Evolutionary conservation across 2,329 filamentous ascomycete genomes (phyloP).

Genomic region (Juglanconis sp.): DNA sequence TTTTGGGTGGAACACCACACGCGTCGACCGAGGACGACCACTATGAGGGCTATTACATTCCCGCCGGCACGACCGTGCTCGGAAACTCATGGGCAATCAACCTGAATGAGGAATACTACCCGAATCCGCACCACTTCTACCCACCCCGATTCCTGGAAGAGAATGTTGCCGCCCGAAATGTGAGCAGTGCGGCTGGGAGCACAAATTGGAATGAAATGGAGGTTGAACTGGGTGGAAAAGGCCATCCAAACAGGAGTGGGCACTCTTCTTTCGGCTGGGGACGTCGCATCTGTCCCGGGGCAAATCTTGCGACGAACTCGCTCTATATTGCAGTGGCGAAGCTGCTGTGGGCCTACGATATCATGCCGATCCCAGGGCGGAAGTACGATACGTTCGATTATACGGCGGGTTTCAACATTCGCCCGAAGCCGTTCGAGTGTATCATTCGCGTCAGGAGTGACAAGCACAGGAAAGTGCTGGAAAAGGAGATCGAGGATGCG

Average conservation of each 20-base stretch:
- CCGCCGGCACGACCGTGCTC: constrained; percentile 42
- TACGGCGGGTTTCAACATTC: constrained; percentile 23
- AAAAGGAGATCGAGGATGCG: constrained; percentile 16
- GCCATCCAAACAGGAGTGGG: constrained; percentile 24
- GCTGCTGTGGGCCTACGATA: constrained; percentile 44
- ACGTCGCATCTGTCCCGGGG: constrained; percentile 32
- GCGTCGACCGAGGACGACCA: constrained; percentile 45
- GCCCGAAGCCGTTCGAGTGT: constrained; percentile 22
- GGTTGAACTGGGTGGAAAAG: constrained; percentile 6
- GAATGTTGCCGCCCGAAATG: constrained; percentile 12
- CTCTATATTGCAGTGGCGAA: constrained; percentile 31
- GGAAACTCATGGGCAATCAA: constrained; percentile 31
- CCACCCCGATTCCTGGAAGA: constrained; percentile 20
- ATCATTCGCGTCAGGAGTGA: constrained; percentile 19
- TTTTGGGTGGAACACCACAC: constrained; percentile 43
- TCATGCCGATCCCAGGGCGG: constrained; percentile 18
- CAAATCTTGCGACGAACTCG: constrained; percentile 21
- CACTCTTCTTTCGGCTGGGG: constrained; percentile 47
- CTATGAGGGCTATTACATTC: constrained; percentile 47
- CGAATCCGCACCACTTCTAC: constrained; percentile 22
- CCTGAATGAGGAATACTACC: constrained; percentile 21
- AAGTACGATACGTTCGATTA: constrained; percentile 22
- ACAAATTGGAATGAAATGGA: not conserved
- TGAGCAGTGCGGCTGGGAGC: not conserved
- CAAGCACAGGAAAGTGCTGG: constrained; percentile 17